A percentile compares a stretch with the other conserved stretches of the same genome.
Evolutionary conservation across 2,329 filamentous ascomycete species (phyloP).

Genomic region (Diaporthe eres): DNA sequence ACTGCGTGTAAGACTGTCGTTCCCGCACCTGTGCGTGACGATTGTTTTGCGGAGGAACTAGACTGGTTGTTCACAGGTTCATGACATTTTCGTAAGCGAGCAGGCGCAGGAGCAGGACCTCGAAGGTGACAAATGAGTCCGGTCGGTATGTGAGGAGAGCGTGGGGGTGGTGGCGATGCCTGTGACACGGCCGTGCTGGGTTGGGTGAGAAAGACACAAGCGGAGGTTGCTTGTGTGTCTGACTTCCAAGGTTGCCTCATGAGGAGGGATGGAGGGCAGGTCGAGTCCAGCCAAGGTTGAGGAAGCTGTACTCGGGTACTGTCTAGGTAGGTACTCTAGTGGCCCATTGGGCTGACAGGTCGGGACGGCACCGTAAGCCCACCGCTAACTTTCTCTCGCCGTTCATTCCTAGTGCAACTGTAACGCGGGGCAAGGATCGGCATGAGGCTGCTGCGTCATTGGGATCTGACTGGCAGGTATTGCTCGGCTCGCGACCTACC

Average conservation of each 20-base stretch:
- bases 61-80: conserved; percentile 16
- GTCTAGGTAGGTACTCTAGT: neutral
- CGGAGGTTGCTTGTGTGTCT: conserved; percentile 1
- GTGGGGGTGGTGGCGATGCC: conserved; percentile 21
- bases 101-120: neutral
- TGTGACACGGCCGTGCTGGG: neutral
- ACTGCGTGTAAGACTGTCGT: neutral
- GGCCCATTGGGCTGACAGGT: conserved; percentile 4
- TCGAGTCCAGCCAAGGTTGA: conserved; percentile 14
- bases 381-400: conserved; percentile 13
- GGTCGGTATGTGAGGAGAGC: conserved; percentile 8
- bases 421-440: conserved; percentile 34
- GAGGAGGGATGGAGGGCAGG: conserved; percentile 6
- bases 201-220: neutral
- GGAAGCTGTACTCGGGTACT: conserved; percentile 5
- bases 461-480: conserved; percentile 18
- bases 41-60: neutral
- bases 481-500: neutral
- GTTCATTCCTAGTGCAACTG: conserved; percentile 1
- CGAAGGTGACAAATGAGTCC: conserved; percentile 3
- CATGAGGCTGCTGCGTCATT: conserved; percentile 39
- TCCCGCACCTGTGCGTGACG: neutral
- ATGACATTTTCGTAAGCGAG: neutral
- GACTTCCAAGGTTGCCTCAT: neutral
- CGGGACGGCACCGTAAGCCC: conserved; percentile 16